Percentiles rank a stretch among this genome's conserved stretches.
Conservation (phyloP, 1,284 basidiomycete genomes). For the Austropuccinia psidii region DNA sequence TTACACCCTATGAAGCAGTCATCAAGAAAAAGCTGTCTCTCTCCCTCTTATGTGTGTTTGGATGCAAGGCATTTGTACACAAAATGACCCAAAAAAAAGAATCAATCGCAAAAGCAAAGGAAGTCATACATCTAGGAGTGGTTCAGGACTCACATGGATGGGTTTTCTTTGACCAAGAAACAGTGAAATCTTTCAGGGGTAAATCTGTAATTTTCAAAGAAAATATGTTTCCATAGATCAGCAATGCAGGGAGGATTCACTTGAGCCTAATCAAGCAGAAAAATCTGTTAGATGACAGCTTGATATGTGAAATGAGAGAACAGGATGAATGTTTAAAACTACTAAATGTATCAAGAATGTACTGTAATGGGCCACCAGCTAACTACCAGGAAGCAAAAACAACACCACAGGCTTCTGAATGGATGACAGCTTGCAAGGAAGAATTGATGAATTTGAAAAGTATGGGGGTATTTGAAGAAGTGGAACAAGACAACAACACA, state of each 20-base stretch:
- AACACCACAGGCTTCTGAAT: neutral
- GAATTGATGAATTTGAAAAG: neutral
- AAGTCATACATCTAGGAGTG: neutral
- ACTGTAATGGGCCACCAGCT: no score
- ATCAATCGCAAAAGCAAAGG: neutral
- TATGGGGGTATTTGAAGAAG: neutral
- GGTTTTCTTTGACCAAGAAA: neutral
- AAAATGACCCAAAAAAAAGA: neutral
- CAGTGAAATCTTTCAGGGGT: neutral
- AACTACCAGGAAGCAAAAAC: neutral
- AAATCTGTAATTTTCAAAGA: neutral
- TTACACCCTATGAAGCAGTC: neutral
- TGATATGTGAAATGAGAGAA: no score
- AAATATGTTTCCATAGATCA: no score
- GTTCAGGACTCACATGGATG: neutral
- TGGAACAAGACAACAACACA: neutral
- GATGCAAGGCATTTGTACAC: slow-evolving; percentile 2
- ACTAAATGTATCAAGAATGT: no score
- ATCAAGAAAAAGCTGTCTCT: neutral
- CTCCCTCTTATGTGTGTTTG: neutral
- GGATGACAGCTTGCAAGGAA: neutral
- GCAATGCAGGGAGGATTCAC: no score
- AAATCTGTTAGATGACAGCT: no score
- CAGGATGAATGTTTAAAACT: no score
- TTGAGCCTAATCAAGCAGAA: no score